Percentiles rank a stretch among this genome's conserved stretches.
Conservation (phyloP, 2,329 filamentous ascomycete species). For the Verticillium albo-atrum region DNA sequence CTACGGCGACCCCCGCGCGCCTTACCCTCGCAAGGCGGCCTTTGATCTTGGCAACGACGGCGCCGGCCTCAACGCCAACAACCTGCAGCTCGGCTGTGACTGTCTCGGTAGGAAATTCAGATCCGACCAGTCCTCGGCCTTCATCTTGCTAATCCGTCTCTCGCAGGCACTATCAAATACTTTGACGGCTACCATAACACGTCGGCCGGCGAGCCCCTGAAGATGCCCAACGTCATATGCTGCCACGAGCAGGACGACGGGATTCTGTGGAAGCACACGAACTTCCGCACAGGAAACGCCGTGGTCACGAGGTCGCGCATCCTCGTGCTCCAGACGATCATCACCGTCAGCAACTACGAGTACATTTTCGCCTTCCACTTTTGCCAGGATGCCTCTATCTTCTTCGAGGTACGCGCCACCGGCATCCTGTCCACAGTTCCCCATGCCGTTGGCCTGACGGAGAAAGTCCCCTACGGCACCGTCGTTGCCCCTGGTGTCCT, state of each 20-base stretch:
- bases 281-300: slow-evolving; percentile 36
- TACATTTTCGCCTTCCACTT: slow-evolving; percentile 47
- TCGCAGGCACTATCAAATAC: slow-evolving; percentile 5
- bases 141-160: neutral
- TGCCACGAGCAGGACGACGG: slow-evolving; percentile 45
- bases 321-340: slow-evolving; percentile 63
- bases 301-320: slow-evolving; percentile 54
- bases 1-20: slow-evolving; percentile 60
- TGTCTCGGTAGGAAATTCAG: slow-evolving; percentile 29
- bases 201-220: slow-evolving; percentile 37
- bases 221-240: slow-evolving; percentile 46
- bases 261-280: slow-evolving; percentile 40
- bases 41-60: slow-evolving; percentile 40
- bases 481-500: slow-evolving; percentile 54
- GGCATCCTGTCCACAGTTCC: slow-evolving; percentile 53
- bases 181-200: slow-evolving; percentile 46
- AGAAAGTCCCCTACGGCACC: slow-evolving; percentile 42
- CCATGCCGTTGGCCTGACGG: slow-evolving; percentile 43
- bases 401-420: slow-evolving; percentile 45
- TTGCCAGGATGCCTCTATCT: slow-evolving; percentile 45
- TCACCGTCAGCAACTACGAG: slow-evolving; percentile 57
- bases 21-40: slow-evolving; percentile 49
- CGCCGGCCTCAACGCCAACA: slow-evolving; percentile 39
- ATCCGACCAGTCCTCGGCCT: neutral
- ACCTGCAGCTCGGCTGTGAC: slow-evolving; percentile 44